These are phyloP conservation scores for Mortierella sp. DNA, from an alignment of 371 early-diverging fungal species.

Conservation along the genomic window DNA sequence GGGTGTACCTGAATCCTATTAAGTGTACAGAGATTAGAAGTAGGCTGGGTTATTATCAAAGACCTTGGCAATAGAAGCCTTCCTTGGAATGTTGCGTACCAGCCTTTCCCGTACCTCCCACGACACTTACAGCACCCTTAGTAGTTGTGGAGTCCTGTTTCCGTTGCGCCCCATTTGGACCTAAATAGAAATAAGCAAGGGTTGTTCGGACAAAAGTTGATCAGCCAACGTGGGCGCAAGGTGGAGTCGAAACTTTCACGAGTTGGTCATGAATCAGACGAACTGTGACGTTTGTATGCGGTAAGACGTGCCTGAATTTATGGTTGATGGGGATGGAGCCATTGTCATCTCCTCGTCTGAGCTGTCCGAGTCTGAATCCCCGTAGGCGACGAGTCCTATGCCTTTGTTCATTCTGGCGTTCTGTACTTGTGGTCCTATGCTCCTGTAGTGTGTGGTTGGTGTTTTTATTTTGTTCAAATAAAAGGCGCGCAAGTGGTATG, in stretches of 20 bases:
- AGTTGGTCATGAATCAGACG: not conserved
- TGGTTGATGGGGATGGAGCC: constrained; percentile 11
- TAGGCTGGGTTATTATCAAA: not conserved
- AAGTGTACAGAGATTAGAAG: not conserved
- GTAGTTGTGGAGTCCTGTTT: not conserved
- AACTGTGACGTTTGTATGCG: not conserved
- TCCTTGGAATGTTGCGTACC: not conserved
- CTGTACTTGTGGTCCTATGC: not conserved
- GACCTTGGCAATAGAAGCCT: not conserved
- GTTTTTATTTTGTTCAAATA: not conserved
- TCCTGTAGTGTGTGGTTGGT: not conserved
- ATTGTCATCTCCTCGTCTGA: constrained; percentile 35
- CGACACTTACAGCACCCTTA: not conserved
- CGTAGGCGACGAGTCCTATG: constrained; percentile 52
- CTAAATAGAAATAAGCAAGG: not conserved
- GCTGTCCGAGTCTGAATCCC: constrained; percentile 51
- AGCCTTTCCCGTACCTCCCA: not conserved
- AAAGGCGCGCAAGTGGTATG: not conserved
- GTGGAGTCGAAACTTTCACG: constrained; percentile 8
- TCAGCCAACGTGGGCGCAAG: constrained; percentile 1
- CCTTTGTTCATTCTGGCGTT: constrained; percentile 45
- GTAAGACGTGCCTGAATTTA: constrained; percentile 25
- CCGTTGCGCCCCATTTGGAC: not conserved
- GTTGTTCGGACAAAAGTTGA: constrained; percentile 13
- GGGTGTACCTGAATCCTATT: constrained; percentile 1